These are phyloP conservation scores for Ophiocordyceps unilateralis DNA, from an alignment of 2,329 filamentous ascomycete species.

Conservation along the genomic window DNA sequence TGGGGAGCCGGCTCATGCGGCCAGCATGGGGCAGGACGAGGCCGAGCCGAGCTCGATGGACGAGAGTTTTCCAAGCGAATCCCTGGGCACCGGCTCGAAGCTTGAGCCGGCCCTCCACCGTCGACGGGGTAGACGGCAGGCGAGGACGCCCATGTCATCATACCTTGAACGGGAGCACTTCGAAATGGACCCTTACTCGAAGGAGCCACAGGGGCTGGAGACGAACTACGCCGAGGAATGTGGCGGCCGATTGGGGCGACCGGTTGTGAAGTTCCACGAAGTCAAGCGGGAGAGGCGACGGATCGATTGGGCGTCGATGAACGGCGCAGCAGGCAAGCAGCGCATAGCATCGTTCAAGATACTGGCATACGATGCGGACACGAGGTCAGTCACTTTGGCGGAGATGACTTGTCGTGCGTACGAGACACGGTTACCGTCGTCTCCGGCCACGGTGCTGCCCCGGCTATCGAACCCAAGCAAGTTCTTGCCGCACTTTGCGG, in stretches of 20 bases:
- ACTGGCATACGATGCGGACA: conserved; percentile 45
- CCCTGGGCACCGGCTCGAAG: conserved; percentile 5
- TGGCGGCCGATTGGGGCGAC: conserved; percentile 15
- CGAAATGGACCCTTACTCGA: conserved; percentile 23
- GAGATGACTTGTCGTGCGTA: conserved; percentile 40
- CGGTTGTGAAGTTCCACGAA: conserved; percentile 17
- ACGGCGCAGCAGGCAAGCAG: neutral
- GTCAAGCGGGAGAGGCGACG: neutral
- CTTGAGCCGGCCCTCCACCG: conserved; percentile 16
- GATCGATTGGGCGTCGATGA: neutral
- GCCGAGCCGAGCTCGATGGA: conserved; percentile 21
- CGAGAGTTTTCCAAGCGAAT: conserved; percentile 19
- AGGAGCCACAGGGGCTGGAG: conserved; percentile 28
- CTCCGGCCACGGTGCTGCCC: conserved; percentile 42
- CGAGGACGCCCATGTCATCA: conserved; percentile 2
- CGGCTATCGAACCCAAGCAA: conserved; percentile 44
- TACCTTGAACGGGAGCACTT: conserved; percentile 4
- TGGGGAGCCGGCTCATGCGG: neutral
- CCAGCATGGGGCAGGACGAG: conserved; percentile 9
- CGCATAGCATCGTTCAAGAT: conserved; percentile 35
- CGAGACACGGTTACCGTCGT: conserved; percentile 29
- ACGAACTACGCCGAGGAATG: conserved; percentile 28
- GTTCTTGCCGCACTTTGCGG: conserved; percentile 46
- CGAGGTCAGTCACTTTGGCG: conserved; percentile 37
- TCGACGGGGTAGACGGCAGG: conserved; percentile 1